Evolutionary conservation across 2,329 filamentous ascomycete species (phyloP), one percentile per base, ranked within the genome.

Genomic region (Fusarium illudens): DNA sequence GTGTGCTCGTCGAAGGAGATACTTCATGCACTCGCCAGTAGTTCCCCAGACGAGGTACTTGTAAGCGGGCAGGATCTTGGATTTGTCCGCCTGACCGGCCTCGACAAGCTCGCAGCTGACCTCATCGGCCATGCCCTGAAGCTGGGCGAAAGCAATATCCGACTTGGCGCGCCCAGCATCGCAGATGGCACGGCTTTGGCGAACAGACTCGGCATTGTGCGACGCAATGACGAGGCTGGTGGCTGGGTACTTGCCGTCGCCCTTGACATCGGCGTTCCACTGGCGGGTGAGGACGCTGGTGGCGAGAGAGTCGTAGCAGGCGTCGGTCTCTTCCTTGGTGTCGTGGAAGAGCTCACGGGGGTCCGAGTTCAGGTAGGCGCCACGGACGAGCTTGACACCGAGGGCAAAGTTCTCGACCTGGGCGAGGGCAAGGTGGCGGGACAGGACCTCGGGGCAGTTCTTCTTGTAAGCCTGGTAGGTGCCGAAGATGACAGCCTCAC

Each of bases 41-140:
- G 87, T 87, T 9, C 89, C 89, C 89, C 89, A 91, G 27, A 90
- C 88, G 13, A 91, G 80, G 73, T 91, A 91, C 80, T 91, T 91
- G 79, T 88, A 90, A 20, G 90, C 90, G 17, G 91, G 84, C 37
- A 91, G 81, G 8, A 70, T 64, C 13, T 71, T 56, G 10, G 70
- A 62, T 58, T 70, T 70, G 34, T 78, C 75, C 4, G 74, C 71
- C 54, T 75, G 74, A 55, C 75, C 74, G 10, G 79, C 78, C 65
- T 80, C 77, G 30, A 81, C 78, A 13, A 90, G 79, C 75, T 89
- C 87, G 75, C 87, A 90, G 76, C 90, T 93, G 54, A 98, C 89
- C 76, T 97, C 94, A 72, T 98, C 95, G 2, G 95, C 95, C 95
- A 98, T 98, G 37, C 95, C 94, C 82, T 95, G 92, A 1, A 97